Conservation (phyloP, 352 stramenopile genomes). For the Plasmopara muralis region DNA sequence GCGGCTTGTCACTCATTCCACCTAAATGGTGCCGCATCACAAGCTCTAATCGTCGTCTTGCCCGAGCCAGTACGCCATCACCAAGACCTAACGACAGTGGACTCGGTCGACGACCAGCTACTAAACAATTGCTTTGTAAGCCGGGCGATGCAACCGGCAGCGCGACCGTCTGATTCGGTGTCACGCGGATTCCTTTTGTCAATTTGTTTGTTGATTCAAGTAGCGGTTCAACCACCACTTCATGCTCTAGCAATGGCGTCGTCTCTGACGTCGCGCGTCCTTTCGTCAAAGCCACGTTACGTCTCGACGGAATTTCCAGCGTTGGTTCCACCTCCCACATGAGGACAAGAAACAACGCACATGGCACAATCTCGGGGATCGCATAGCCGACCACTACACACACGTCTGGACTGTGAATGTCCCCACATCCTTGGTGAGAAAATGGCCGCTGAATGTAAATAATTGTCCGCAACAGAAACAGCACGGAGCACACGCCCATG, state of each 20-base stretch:
- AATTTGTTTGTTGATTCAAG: constrained; percentile 12
- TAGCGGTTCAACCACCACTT: constrained; percentile 14
- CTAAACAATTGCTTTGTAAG: constrained; percentile 16
- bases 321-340: constrained; percentile 83
- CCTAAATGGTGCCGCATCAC: constrained; percentile 34
- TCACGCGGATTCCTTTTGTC: constrained; percentile 1
- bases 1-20: constrained; percentile 15
- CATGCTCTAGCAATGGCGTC: constrained; percentile 44
- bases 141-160: constrained; percentile 12
- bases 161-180: constrained; percentile 1
- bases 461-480: constrained; percentile 67
- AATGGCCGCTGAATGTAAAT: constrained; percentile 80
- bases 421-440: constrained; percentile 61
- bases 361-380: constrained; percentile 66
- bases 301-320: constrained; percentile 48
- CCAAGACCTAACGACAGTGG: constrained; percentile 56
- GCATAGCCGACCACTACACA: constrained; percentile 71
- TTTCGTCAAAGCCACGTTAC: constrained; percentile 43
- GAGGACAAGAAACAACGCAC: constrained; percentile 70
- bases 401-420: constrained; percentile 48
- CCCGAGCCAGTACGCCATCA: constrained; percentile 41
- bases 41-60: constrained; percentile 31
- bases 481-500: constrained; percentile 54
- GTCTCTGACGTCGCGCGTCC: constrained; percentile 30
- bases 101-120: constrained; percentile 38